phyloP scores from a whole-genome alignment of 1,284 basidiomycete species.

The Ceratobasidium sp. region DNA sequence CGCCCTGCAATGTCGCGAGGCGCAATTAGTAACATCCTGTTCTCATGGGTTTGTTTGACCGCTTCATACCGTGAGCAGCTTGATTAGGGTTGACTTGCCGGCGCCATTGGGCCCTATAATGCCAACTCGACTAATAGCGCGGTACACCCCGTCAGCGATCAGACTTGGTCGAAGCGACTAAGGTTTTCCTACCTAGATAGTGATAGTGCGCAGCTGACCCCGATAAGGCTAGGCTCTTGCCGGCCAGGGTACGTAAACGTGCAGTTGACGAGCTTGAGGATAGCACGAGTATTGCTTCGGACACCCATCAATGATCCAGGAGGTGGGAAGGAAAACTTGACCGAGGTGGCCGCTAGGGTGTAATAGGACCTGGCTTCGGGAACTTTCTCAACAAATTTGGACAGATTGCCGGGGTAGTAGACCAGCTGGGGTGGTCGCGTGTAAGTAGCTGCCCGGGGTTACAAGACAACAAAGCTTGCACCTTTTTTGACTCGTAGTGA shows the following conservation, averaged over 20 bases:
- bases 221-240: conserved; percentile 82
- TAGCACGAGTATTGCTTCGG: conserved; percentile 95
- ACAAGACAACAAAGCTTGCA: conserved; percentile 51
- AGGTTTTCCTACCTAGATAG: conserved; percentile 77
- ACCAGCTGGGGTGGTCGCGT: conserved; percentile 71
- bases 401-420: conserved; percentile 96
- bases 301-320: conserved; percentile 98
- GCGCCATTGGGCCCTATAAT: conserved; percentile 94
- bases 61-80: conserved; percentile 83
- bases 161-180: conserved; percentile 36
- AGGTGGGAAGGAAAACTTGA: conserved; percentile 97
- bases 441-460: conserved; percentile 43
- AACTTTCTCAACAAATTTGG: conserved; percentile 90
- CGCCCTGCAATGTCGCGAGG: conserved; percentile 69
- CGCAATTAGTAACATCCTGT: conserved; percentile 24
- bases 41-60: conserved; percentile 20
- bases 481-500: conserved; percentile 97
- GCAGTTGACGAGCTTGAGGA: conserved; percentile 92
- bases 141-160: background rate
- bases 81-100: conserved; percentile 97
- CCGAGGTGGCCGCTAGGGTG: conserved; percentile 92
- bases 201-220: conserved; percentile 93
- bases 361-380: conserved; percentile 98
- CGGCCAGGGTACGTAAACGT: conserved; percentile 97
- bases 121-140: conserved; percentile 77